Conservation (phyloP, 176 grass and related monocot genomes). For the Musa acuminata region DNA sequence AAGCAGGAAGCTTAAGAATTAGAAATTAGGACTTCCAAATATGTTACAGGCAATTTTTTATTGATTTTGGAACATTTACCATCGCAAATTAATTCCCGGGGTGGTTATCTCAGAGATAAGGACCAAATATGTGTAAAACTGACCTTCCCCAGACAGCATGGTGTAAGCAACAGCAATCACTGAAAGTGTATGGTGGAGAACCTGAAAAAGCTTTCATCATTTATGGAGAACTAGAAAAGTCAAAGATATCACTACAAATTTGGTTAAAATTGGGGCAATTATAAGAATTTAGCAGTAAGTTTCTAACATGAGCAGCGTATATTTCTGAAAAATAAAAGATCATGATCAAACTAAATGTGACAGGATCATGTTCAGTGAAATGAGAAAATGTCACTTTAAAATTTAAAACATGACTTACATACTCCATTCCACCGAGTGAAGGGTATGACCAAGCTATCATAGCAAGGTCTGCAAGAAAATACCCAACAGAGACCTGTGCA, state of each 20-base stretch:
- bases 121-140: constrained; percentile 95
- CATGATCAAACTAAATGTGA: background rate
- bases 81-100: constrained; percentile 87
- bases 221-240: background rate
- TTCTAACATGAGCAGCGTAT: background rate
- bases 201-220: constrained; percentile 35
- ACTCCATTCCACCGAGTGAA: constrained; percentile 83
- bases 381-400: background rate
- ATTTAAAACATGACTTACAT: constrained; percentile 45
- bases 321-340: background rate
- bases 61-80: constrained; percentile 40
- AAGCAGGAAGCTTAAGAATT: constrained; percentile 13
- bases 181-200: constrained; percentile 74
- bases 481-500: constrained; percentile 81
- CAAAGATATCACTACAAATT: constrained; percentile 11
- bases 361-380: constrained; percentile 1
- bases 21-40: constrained; percentile 21
- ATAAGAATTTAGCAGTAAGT: background rate
- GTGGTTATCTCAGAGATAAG: constrained; percentile 89
- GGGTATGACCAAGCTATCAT: constrained; percentile 86
- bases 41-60: background rate
- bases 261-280: background rate
- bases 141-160: constrained; percentile 72
- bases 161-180: constrained; percentile 55
- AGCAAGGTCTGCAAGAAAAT: constrained; percentile 75